Base-by-base conservation (phyloP, 2,329 filamentous ascomycete species). In the Thyridium curvatum region DNA sequence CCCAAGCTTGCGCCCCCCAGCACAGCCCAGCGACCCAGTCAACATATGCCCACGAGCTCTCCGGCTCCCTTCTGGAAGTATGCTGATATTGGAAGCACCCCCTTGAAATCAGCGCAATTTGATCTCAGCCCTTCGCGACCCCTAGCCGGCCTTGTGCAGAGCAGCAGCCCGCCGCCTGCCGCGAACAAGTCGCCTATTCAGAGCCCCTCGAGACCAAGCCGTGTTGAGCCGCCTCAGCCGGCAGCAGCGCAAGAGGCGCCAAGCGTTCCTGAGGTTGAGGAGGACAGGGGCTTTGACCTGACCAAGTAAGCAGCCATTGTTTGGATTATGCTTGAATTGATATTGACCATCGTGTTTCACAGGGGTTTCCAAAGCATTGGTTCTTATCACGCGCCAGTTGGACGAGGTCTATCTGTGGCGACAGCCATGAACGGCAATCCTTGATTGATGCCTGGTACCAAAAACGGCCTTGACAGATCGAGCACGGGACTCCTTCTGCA, bases 31-130 rank as follows among this genome's bases (percentile, higher is more conserved):
- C 72, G 86, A 40, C 87, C 87, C 9, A 90, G 84, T 54, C 84
- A 89, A 53, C 86, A 88, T 58, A 88, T 91, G 76, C 85, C 86
- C 28, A 89, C 87, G 34, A 88, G 83, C 50, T 89, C 84, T 26
- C 87, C 87, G 0, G 87, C 87, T 1, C 86, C 86, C 0, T 93
- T 94, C 60, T 94, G 87, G 87, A 89, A 86, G 58, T 93, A 86
- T 59, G 81, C 84, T 31, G 84, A 89, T 47, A 75, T 87, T 42
- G 76, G 77, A 18, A 86, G 80, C 59, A 90, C 85, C 2, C 86
- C 86, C 2, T 66, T 85, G 38, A 68, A 69, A 49, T 62, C 68
- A 12, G 52, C 59, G 1, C 58, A 64, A 4, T 78, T 75, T 41
- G 78, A 83, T 43, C 55, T 72, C 31, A 82, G 78, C 50, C 79